Evolutionary conservation across 2,329 filamentous ascomycete species (phyloP).

Genomic region (Fulvia fulva): DNA sequence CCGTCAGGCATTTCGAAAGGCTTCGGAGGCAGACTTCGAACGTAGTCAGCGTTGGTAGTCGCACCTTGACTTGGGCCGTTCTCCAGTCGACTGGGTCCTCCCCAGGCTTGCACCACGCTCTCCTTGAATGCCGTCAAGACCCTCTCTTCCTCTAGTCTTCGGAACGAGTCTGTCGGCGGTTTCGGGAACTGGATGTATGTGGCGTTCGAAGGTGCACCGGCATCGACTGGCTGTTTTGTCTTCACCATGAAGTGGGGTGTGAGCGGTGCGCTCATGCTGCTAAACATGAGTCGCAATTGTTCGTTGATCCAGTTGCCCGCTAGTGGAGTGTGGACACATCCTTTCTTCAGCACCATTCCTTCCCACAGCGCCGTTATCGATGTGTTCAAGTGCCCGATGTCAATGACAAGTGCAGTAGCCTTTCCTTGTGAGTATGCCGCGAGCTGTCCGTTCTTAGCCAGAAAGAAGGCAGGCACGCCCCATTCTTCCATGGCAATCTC

Average conservation of each 20-base stretch:
- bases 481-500: conserved; percentile 97
- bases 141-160: conserved; percentile 82
- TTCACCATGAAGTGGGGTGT: conserved; percentile 84
- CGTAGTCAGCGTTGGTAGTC: conserved; percentile 52
- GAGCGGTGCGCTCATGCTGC: conserved; percentile 61
- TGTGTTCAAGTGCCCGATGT: conserved; percentile 83
- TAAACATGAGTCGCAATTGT: conserved; percentile 79
- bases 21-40: conserved; percentile 68
- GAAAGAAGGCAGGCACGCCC: conserved; percentile 91
- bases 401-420: conserved; percentile 85
- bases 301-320: conserved; percentile 87
- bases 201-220: conserved; percentile 72
- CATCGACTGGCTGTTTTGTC: conserved; percentile 84
- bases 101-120: conserved; percentile 91
- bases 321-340: conserved; percentile 59
- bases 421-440: conserved; percentile 91
- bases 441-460: conserved; percentile 83
- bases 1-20: conserved; percentile 98
- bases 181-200: conserved; percentile 66
- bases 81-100: conserved; percentile 66
- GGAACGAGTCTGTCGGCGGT: conserved; percentile 66
- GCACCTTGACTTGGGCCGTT: background rate
- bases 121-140: conserved; percentile 96
- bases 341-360: conserved; percentile 85
- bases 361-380: conserved; percentile 90